Evolutionary conservation across 202 grass and related monocot genomes (phyloP), one percentile per base, ranked within the genome.

Genomic region (Bolboschoenoplectus hybrid): DNA sequence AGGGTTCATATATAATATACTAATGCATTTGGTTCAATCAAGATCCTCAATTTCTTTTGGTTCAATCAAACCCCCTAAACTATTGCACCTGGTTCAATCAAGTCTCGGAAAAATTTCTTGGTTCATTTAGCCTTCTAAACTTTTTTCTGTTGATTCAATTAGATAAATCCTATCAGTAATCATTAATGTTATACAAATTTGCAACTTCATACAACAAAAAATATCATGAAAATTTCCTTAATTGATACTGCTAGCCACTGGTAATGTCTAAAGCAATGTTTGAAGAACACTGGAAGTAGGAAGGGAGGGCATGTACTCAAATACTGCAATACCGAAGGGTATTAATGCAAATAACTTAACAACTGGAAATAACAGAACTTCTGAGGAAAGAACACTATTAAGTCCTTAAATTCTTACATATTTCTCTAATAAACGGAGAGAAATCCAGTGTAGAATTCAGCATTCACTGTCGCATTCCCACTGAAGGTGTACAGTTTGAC

Each of bases 71-170:
- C 4, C 8, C 41, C 40, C 44, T 73, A 1, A 73, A 73, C 44
- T 73, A 73, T 5, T 69, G 36, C 35, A 47, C 3, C 9, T 49
- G n/a, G n/a, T 73, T 73, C 44, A 73, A 72, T 47, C 68, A 72
- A 72, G 16, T 5, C 43, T 3, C 43, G 5, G 5, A 44, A 58
- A 13, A 58, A 55, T 55, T 14, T 55, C 51, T 55, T 55, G 51
- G 14, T 14, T 55, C 50, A 52, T 1, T 10, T 52, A 52, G 26
- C 9, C 1, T 55, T 55, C 51, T 55, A 55, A 14, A 55, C 51
- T 26, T 2, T 55, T 58, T 58, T 58, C 2, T n/a, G 16, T 73
- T 20, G 44, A 12, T 47, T 73, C 44, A 73, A 49, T 47, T 20
- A 72, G 17, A 46, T 67, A 67, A 36, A 36, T 26, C 17, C 16